Base-by-base conservation (phyloP, 352 stramenopile species). In the Peronospora belbahrii region DNA sequence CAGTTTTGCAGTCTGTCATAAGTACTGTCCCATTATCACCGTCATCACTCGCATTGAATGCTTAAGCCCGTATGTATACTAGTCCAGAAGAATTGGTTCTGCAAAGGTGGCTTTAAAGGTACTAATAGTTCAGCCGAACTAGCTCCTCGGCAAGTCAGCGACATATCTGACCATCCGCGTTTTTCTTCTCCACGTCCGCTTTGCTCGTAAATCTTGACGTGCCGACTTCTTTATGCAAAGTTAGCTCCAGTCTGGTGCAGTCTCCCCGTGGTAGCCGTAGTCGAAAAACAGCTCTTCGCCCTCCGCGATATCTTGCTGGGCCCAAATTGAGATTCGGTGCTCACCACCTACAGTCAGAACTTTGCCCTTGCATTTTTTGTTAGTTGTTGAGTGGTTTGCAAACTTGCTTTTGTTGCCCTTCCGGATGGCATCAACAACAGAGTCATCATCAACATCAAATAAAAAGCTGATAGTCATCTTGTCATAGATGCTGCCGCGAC, bases 331-430 rank as follows among this genome's bases (percentile, higher is more conserved):
- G 62, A 98, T 95, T 32, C 76, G 70, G 56, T 89, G 72, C 39
- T 96, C 79, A 7, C 89, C 87, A 27, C 84, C 77, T 1, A 96
- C 82, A 22, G 70, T 66, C 36, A 95, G 42, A 32, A 93, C 75
- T 51, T 85, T 87, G 1, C 85, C 65, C 38, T 76, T 70, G 49
- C 82, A 93, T 45, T 97, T 97, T 3, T 82, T 77, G 17, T 67
- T 41, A 19, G 59, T 59, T 17, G 40, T 54, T 13, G 55, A 70
- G 54, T 97, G 87, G 52, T 96, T 94, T 0, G 75, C 71, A 47
- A 94, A 97, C 39, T 88, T 84, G 41, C 83, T 90, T 67, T 97
- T 97, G 73, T 97, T 97, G 17, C 94, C 92, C 41, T 90, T 91
- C 33, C 81, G 75, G 32, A 88, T 84, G 4, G 90, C 88, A 64